Percentiles rank a stretch among this genome's conserved stretches.
phyloP scores from a whole-genome alignment of 148 eudicot species.

The Limonium bicolor region DNA sequence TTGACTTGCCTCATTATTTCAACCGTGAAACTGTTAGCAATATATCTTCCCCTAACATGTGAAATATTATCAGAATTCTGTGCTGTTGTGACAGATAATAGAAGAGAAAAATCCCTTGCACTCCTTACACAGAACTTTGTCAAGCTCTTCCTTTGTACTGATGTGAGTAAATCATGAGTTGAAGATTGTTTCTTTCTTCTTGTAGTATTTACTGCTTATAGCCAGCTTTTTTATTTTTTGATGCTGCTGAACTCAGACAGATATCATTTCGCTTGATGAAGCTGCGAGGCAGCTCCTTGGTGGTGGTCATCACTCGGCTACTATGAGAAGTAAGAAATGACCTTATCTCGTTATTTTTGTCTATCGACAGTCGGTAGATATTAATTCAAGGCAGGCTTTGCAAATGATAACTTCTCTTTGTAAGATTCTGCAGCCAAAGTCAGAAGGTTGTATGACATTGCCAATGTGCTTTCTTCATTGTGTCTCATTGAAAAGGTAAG shows the following conservation, averaged over 20 bases:
- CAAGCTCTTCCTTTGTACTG: constrained; percentile 78
- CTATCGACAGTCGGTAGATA: too few relatives aligned
- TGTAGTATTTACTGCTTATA: neutral
- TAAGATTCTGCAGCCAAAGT: constrained; percentile 83
- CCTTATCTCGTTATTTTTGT: too few relatives aligned
- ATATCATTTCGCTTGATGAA: constrained; percentile 73
- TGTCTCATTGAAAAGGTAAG: constrained; percentile 89
- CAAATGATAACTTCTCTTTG: constrained; percentile 10
- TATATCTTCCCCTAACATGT: too few relatives aligned
- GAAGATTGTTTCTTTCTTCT: neutral
- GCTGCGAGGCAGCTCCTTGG: constrained; percentile 86
- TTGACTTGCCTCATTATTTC: too few relatives aligned
- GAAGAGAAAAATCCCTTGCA: constrained; percentile 87
- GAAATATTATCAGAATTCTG: constrained; percentile 1
- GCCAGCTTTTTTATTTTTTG: neutral
- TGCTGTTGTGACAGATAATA: constrained; percentile 35
- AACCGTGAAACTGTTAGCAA: too few relatives aligned
- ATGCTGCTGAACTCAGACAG: constrained; percentile 26
- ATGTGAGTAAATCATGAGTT: constrained; percentile 36
- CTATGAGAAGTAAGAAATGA: constrained; percentile 56
- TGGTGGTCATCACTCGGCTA: constrained; percentile 47
- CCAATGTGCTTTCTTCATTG: constrained; percentile 92
- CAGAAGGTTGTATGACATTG: constrained; percentile 86
- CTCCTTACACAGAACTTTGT: constrained; percentile 87
- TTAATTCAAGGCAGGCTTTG: too few relatives aligned